phyloP scores from a whole-genome alignment of 2,329 filamentous ascomycete genomes.

The Paecilomyces formosus region DNA sequence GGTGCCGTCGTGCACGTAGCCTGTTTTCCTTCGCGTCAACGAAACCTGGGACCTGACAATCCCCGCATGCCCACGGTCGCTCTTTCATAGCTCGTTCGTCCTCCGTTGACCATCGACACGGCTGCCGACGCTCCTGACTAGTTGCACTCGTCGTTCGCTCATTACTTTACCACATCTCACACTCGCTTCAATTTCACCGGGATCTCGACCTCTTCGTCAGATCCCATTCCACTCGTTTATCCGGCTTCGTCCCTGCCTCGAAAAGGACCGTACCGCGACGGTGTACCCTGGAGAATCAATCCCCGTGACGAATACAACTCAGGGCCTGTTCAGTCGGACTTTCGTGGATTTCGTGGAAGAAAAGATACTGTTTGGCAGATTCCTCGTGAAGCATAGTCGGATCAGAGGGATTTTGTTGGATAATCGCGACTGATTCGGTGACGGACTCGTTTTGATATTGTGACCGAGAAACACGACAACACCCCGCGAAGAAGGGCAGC shows the following conservation, averaged over 20 bases:
- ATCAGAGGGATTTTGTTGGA: neutral
- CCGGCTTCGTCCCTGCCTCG: neutral
- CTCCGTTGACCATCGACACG: neutral
- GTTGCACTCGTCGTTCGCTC: constrained; percentile 17
- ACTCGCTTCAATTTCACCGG: constrained; percentile 15
- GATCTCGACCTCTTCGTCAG: neutral
- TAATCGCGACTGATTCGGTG: neutral
- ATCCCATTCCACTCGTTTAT: constrained; percentile 18
- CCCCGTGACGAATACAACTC: neutral
- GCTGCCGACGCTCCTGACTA: constrained; percentile 1
- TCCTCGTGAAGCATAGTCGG: neutral
- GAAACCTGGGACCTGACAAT: constrained; percentile 16
- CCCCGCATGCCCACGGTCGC: constrained; percentile 5
- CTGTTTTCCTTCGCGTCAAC: constrained; percentile 17
- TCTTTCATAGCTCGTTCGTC: neutral
- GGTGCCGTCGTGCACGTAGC: constrained; percentile 24
- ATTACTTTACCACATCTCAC: constrained; percentile 16
- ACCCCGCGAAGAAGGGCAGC: constrained; percentile 2
- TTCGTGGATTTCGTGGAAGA: neutral
- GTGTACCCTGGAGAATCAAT: neutral
- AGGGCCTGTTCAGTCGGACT: neutral
- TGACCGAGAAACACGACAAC: neutral
- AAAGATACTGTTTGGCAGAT: neutral
- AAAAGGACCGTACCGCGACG: neutral
- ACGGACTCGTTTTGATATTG: neutral